A percentile compares a stretch with the other conserved stretches of the same genome.
Evolutionary conservation across 148 eudicot genomes (phyloP).

Genomic region (Fallopia convolvulus): DNA sequence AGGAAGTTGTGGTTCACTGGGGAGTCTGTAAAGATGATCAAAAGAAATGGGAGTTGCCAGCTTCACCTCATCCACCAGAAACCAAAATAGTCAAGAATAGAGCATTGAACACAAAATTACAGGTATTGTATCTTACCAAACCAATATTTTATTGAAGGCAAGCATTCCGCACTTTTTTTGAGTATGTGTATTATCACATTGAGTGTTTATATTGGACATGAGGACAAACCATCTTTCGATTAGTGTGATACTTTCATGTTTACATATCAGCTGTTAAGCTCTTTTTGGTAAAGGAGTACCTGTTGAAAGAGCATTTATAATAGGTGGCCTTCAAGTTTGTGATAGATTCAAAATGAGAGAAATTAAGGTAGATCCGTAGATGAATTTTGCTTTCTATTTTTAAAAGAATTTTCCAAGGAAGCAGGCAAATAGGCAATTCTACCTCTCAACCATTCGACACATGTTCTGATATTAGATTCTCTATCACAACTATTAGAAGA

Average conservation of each 20-base stretch:
- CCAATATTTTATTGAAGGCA: not conserved
- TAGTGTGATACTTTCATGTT: not conserved
- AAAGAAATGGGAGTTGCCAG: conserved; percentile 71
- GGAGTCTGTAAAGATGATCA: conserved; percentile 56
- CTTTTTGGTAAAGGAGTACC: too few relatives aligned
- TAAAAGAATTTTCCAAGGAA: not conserved
- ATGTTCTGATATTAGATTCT: not conserved
- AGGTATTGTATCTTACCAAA: conserved; percentile 37
- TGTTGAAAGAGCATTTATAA: too few relatives aligned
- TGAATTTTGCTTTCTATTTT: not conserved
- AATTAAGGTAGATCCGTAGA: not conserved
- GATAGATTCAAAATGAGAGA: not conserved
- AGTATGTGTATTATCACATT: not conserved
- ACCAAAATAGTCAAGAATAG: conserved; percentile 64
- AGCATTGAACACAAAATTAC: conserved; percentile 65
- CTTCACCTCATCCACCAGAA: conserved; percentile 62
- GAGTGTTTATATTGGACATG: not conserved
- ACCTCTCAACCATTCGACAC: not conserved
- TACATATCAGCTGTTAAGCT: not conserved
- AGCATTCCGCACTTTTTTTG: not conserved
- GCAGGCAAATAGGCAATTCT: not conserved
- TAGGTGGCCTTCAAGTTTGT: too few relatives aligned
- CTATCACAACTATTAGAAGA: not conserved
- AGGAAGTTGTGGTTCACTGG: conserved; percentile 81
- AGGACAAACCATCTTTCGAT: not conserved